Percentiles rank a stretch among this genome's conserved stretches.
Conservation (phyloP, 345 rosid genomes). For the Eucalyptus camaldulensis region DNA sequence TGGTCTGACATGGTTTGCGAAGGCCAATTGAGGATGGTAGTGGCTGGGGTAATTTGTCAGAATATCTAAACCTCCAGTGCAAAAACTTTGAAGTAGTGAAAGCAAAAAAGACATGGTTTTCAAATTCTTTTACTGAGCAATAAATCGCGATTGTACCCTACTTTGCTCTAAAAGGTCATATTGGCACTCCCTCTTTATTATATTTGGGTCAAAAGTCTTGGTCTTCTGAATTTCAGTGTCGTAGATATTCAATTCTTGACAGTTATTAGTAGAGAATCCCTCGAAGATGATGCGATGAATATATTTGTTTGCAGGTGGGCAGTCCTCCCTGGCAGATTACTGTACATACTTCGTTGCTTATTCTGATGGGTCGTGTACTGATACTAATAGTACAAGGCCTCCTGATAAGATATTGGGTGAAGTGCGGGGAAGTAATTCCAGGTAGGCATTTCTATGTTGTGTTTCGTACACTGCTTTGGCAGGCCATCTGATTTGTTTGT, state of each 20-base stretch:
- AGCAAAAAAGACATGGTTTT: background rate
- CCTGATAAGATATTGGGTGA: constrained; percentile 99
- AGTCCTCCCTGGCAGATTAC: constrained; percentile 95
- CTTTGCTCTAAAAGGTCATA: background rate
- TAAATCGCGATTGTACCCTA: background rate
- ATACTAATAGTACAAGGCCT: constrained; percentile 79
- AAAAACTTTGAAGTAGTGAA: background rate
- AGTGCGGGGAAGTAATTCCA: constrained; percentile 86
- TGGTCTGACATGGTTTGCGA: background rate
- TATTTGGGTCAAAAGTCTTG: background rate
- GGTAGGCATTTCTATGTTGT: constrained; percentile 26
- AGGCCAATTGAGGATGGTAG: background rate
- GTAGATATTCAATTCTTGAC: background rate
- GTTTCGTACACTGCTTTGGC: background rate
- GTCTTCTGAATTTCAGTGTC: background rate
- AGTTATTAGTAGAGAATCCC: background rate
- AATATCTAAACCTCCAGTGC: background rate
- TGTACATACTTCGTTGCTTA: constrained; percentile 97
- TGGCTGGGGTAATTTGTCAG: background rate
- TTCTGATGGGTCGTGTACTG: constrained; percentile 99
- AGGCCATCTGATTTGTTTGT: background rate
- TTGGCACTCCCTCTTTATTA: background rate
- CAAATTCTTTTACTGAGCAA: background rate
- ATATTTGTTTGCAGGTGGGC: constrained; percentile 66
- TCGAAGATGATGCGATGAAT: background rate